Evolutionary conservation across 441 rosid species (phyloP), one percentile per base, ranked within the genome.

Genomic region (Populus hybrid): DNA sequence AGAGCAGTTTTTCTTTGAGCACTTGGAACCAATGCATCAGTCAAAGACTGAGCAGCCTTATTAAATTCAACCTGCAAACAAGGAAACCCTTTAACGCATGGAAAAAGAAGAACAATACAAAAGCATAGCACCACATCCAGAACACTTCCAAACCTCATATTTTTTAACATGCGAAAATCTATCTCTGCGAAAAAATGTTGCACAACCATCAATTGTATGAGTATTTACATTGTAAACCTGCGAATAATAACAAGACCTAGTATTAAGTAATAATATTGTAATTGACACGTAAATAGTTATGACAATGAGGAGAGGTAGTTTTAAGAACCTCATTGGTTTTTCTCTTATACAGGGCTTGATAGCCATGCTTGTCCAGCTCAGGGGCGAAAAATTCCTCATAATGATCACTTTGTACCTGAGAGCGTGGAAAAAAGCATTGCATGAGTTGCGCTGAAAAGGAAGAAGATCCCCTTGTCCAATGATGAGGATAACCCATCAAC

Each of bases 21-120:
- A 79, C 84, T 88, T 84, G 97, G 97, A 78, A 94, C 87, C 65
- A 92, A 73, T 79, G 95, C 98, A 57, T 97, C 99, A 23, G 99
- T 93, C 88, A 97, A 86, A 77, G 99, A 95, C 84, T 93, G 99
- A 66, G 99, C 99, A 85, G 99, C 99, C 84, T 93, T 97, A 79
- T 97, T 97, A 84, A 97, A 97, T 72, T 95, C 99, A 86, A 97
- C 99, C 99, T 97, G 89, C 81, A 83, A 21, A 77, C 73, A 66
- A 34, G 81, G 70, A 67, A 80, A 70, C 38, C 66, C 66, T 83
- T 81, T 79, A 87, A 70, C 54, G 75, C n/a, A 71, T 61, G 74
- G 65, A 61, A 57, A 20, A 72, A 75, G 11, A 67, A 65, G 61
- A 32, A 28, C 23, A 67, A 18, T 66, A 59, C 70, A 66, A 63